A percentile compares a stretch with the other conserved stretches of the same genome.
These are phyloP conservation scores for Chaetomiaceae sp. DNA, from an alignment of 2,329 filamentous ascomycete species.

Conservation along the genomic window DNA sequence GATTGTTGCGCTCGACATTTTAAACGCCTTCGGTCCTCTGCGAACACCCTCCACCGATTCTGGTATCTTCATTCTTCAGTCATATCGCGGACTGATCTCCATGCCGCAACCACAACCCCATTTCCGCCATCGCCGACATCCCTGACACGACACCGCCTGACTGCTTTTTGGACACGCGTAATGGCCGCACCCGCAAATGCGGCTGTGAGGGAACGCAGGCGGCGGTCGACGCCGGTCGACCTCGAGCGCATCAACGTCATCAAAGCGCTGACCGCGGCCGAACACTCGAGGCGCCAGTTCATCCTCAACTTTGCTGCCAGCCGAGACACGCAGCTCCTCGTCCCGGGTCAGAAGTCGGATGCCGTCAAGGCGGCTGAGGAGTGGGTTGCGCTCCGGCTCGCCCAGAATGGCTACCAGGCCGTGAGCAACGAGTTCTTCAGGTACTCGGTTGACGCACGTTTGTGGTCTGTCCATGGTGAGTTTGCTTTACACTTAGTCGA, in stretches of 20 bases:
- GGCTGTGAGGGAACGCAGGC: conserved; percentile 24
- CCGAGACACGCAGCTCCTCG: conserved; percentile 22
- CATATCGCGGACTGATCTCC: background rate
- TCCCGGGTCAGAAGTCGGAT: conserved; percentile 25
- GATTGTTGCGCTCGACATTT: no score
- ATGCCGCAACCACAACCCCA: conserved; percentile 17
- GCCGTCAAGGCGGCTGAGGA: conserved; percentile 27
- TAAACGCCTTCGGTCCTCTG: no score
- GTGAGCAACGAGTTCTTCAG: conserved; percentile 25
- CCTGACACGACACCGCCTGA: conserved; percentile 2
- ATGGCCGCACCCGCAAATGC: conserved; percentile 24
- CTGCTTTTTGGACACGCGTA: background rate
- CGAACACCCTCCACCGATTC: no score
- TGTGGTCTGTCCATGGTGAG: conserved; percentile 24
- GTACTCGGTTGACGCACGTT: conserved; percentile 22
- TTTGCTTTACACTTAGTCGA: background rate
- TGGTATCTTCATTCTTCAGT: background rate
- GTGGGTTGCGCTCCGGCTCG: conserved; percentile 21
- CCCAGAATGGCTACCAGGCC: conserved; percentile 16
- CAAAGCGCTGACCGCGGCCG: conserved; percentile 26
- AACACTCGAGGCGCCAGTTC: conserved; percentile 27
- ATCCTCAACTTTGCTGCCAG: conserved; percentile 27
- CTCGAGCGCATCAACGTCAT: conserved; percentile 25
- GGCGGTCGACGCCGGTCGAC: conserved; percentile 17
- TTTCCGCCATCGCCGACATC: conserved; percentile 19